Evolutionary conservation across 768 basidiomycete genomes (phyloP), one percentile per base, ranked within the genome.

Genomic region (Auricularia cornea): DNA sequence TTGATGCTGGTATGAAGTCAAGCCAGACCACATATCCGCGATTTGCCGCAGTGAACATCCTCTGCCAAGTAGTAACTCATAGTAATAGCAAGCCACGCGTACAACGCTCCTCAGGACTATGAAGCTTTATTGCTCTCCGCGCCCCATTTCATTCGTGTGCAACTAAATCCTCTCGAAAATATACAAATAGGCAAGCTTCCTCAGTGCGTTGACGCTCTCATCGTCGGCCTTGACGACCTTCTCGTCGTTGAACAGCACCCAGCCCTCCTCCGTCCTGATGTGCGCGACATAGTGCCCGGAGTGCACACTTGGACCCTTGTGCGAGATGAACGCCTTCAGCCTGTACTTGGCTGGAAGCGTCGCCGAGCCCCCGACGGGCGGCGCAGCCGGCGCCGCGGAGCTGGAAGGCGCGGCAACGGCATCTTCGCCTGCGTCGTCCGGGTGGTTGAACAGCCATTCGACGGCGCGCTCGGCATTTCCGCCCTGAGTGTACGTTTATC

Each of bases 231-330:
- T 86, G 11, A 97, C 94, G 3, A 95, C 94, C 77, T 94, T 96
- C 77, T 95, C 94, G 71, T 98, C 96, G 69, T 98, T 97, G 74
- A 94, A 97, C 69, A 98, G 73, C 62, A 95, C 89, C 93, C 96
- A 96, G 11, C 80, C 79, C 26, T 80, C 83, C 35, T 77, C 83
- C 4, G 72, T 70, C 61, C 81, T 77, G 32, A 92, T 81, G 70
- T 95, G 92, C 29, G 91, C 91, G 14, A 95, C 92, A 69, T 97
- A 96, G 69, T 94, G 95, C 0, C 89, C 95, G 0, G 93, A 96
- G 71, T 98, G 96, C 29, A 95, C 93, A 0, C 92, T 94, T 0
- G 92, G 90, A 0, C 96, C 95, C 70, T 97, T 98, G 79, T 99
- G 96, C 59, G 94, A 97, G 70, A 99, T 86, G 78, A 98, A 99